Evolutionary conservation across 2,329 filamentous ascomycete genomes (phyloP).

Genomic region (Capronia coronata): DNA sequence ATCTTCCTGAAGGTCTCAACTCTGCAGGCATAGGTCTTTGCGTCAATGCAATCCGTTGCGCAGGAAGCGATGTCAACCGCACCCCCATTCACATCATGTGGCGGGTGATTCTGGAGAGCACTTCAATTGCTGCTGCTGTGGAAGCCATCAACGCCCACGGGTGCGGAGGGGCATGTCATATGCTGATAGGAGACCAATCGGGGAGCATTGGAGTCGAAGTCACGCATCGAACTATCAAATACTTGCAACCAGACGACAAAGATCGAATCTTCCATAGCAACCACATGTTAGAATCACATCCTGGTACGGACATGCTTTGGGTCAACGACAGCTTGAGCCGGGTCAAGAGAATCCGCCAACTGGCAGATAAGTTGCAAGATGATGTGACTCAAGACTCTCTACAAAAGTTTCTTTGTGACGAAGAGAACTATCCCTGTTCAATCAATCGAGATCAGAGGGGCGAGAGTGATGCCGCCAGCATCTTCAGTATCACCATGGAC

Average conservation of each 20-base stretch:
- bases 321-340: constrained; percentile 25
- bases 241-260: constrained; percentile 32
- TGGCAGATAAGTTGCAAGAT: constrained; percentile 25
- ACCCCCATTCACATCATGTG: constrained; percentile 51
- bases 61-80: constrained; percentile 41
- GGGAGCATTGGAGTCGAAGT: constrained; percentile 47
- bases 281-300: constrained; percentile 34
- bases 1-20: constrained; percentile 40
- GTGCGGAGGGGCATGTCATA: constrained; percentile 48
- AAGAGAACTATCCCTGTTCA: constrained; percentile 6
- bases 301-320: constrained; percentile 5
- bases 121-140: constrained; percentile 40
- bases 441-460: constrained; percentile 3
- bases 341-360: constrained; percentile 29
- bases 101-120: constrained; percentile 45
- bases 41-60: constrained; percentile 50
- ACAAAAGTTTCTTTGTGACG: constrained; percentile 5
- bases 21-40: constrained; percentile 47
- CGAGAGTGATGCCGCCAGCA: constrained; percentile 5
- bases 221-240: constrained; percentile 25
- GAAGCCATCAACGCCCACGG: constrained; percentile 43
- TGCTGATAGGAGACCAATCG: constrained; percentile 45
- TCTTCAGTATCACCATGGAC: constrained; percentile 6
- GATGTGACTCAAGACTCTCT: neutral
- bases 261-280: constrained; percentile 41